Evolutionary conservation across 805 yeast genomes (phyloP).

Genomic region (Metschnikowia santaceciliae): DNA sequence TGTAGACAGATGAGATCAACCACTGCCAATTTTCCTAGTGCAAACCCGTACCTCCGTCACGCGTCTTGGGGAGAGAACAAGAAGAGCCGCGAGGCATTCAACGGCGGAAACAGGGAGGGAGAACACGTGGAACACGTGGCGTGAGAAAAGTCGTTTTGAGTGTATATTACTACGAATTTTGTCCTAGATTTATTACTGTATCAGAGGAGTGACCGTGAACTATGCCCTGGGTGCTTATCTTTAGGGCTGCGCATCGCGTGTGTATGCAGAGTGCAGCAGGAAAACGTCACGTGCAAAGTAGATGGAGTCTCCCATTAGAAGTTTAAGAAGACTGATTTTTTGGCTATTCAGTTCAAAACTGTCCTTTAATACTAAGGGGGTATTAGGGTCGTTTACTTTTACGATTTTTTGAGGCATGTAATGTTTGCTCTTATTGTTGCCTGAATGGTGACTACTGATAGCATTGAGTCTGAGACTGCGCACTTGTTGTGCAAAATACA

Average conservation of each 20-base stretch:
- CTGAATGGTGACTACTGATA: too few species aligned
- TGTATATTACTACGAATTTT: too few species aligned
- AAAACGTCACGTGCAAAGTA: not conserved
- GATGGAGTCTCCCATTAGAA: too few species aligned
- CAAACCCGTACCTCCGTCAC: conserved; percentile 1
- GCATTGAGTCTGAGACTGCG: not conserved
- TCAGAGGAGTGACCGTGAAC: too few species aligned
- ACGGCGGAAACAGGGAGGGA: too few species aligned
- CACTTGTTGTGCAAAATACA: not conserved
- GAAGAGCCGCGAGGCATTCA: not conserved
- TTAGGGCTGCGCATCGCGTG: conserved; percentile 2
- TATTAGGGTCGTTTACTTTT: too few species aligned
- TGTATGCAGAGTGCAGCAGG: not conserved
- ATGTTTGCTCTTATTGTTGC: too few species aligned
- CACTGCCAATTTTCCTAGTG: not conserved
- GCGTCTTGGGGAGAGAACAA: not conserved
- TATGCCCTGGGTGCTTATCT: not conserved
- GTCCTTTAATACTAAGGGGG: too few species aligned
- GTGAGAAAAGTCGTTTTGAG: too few species aligned
- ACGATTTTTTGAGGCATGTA: too few species aligned
- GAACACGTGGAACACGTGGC: too few species aligned
- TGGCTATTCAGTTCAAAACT: not conserved
- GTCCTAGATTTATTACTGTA: too few species aligned
- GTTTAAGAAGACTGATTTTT: not conserved
- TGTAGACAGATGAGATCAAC: conserved; percentile 1